A percentile compares a stretch with the other conserved stretches of the same genome.
phyloP scores from a whole-genome alignment of 2,329 filamentous ascomycete genomes.

The Aureobasidium sp. region DNA sequence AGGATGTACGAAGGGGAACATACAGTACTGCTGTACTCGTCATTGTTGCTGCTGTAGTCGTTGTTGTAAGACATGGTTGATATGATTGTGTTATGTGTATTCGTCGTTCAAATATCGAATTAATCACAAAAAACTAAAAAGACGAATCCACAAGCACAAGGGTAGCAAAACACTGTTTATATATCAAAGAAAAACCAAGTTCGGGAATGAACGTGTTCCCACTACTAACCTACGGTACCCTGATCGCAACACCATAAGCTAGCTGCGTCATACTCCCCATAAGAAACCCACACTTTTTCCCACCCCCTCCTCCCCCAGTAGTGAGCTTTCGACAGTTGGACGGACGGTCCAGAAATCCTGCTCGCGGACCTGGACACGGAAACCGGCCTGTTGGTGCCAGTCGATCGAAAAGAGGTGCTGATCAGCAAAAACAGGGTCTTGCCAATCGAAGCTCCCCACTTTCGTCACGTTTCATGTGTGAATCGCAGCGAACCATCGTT shows the following conservation, averaged over 20 bases:
- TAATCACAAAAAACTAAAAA: neutral
- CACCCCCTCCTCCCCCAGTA: neutral
- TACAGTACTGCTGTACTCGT: constrained; percentile 14
- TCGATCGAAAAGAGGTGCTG: neutral
- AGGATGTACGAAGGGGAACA: neutral
- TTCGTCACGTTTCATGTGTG: neutral
- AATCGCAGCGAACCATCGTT: neutral
- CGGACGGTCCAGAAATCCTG: neutral
- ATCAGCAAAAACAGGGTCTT: neutral
- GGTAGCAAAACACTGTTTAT: too few species aligned
- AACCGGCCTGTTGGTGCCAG: neutral
- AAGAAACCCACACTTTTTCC: neutral
- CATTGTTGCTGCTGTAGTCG: constrained; percentile 5
- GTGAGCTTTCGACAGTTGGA: too few species aligned
- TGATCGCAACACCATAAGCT: neutral
- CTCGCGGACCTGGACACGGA: neutral
- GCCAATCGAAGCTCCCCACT: constrained; percentile 11
- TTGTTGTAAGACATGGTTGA: constrained; percentile 14
- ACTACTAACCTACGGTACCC: neutral
- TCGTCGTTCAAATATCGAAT: neutral
- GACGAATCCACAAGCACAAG: neutral
- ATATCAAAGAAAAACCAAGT: too few species aligned
- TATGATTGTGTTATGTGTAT: neutral
- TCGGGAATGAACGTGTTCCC: too few species aligned
- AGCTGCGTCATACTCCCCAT: neutral